Evolutionary conservation across 441 rosid species (phyloP), one percentile per base, ranked within the genome.

Genomic region (Populus hybrid): DNA sequence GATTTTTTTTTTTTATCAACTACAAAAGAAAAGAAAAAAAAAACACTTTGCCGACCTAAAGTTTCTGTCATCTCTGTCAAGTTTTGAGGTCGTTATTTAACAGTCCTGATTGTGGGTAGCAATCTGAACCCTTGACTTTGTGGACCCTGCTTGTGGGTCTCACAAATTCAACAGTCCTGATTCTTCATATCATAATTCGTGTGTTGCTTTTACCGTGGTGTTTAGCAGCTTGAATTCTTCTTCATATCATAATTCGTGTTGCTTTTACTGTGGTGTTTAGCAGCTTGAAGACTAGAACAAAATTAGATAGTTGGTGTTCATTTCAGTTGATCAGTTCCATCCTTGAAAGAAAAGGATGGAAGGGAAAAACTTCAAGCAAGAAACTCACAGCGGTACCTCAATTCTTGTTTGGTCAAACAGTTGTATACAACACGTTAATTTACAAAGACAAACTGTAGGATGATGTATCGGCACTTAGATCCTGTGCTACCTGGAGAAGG

Each of bases 401-500:
- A 26, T 12, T 34, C 42, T 67, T 65, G 64, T 67, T 30, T 54
- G 66, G 28, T 10, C 36, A 64, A 18, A 34, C n/a, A 57, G 50
- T 40, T 63, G 63, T 59, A 18, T 36, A 46, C 76, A 68, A 28
- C 67, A 38, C 34, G 24, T 3, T 61, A 65, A 68, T 83, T 84
- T 82, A 87, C 76, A 69, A 76, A 24, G 89, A 83, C 63, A 80
- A 59, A 23, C 79, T 73, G 73, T 81, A 85, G 26, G 85, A 88
- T 73, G 86, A 86, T 8, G 87, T 79, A 73, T 88, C 87, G 6
- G 89, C 88, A 74, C 81, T 80, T 71, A 91, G 85, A 82, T 89
- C 90, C 34, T 72, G 73, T 61, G 96, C 94, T n/a, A 87, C 87
- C 76, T 75, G 85, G 59, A 91, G 90, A 72, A 91, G 86, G 74